phyloP scores from a whole-genome alignment of 108 stramenopile species.

The Skeletonema tropicum region DNA sequence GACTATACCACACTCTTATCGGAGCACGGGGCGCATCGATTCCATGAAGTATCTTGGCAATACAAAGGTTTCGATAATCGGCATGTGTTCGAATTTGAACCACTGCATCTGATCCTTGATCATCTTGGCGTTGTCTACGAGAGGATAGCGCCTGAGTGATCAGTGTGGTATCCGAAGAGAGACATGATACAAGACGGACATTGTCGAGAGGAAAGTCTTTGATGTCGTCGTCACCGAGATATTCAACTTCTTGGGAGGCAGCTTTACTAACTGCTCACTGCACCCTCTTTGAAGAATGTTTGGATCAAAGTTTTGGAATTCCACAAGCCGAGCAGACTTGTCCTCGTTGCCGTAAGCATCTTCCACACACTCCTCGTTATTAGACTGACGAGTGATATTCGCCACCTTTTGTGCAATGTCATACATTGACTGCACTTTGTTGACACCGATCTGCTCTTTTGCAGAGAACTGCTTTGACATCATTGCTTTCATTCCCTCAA shows the following conservation, averaged over 20 bases:
- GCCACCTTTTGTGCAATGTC: slow-evolving; percentile 64
- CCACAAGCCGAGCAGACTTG: slow-evolving; percentile 61
- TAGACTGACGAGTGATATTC: neutral
- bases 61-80: slow-evolving; percentile 72
- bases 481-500: slow-evolving; percentile 31
- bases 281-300: slow-evolving; percentile 55
- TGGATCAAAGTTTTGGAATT: slow-evolving; percentile 69
- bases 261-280: neutral
- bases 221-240: slow-evolving; percentile 18
- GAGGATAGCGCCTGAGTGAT: slow-evolving; percentile 48
- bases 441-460: slow-evolving; percentile 51
- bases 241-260: slow-evolving; percentile 16
- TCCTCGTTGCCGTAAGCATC: slow-evolving; percentile 5
- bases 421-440: slow-evolving; percentile 75
- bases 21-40: slow-evolving; percentile 68
- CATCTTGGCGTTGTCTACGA: slow-evolving; percentile 28
- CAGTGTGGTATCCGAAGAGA: slow-evolving; percentile 41
- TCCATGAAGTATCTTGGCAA: slow-evolving; percentile 83
- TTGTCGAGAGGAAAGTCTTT: slow-evolving; percentile 38
- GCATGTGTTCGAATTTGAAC: slow-evolving; percentile 40
- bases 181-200: slow-evolving; percentile 22
- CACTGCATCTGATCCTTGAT: slow-evolving; percentile 6
- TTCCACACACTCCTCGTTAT: slow-evolving; percentile 19
- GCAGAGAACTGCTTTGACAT: slow-evolving; percentile 50
- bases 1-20: slow-evolving; percentile 48